These are phyloP conservation scores for Euphorbia corollata DNA, from an alignment of 441 rosid species.

Conservation along the genomic window DNA sequence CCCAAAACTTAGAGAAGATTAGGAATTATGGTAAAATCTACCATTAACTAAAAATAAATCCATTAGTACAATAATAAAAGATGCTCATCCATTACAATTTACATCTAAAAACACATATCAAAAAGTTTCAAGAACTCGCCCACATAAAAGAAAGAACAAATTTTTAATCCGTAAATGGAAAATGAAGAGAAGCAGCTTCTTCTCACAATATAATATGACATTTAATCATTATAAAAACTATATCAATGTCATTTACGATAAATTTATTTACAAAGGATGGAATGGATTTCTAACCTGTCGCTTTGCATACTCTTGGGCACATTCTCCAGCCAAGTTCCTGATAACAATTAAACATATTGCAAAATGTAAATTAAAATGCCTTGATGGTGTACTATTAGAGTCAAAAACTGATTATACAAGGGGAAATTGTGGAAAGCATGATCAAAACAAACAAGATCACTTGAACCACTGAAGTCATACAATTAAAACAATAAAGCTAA, in stretches of 20 bases:
- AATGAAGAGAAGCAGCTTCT: not conserved
- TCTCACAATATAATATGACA: not conserved
- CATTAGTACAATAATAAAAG: not conserved
- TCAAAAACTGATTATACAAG: not conserved
- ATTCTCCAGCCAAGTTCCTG: slow-evolving; percentile 92
- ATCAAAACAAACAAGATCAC: not conserved
- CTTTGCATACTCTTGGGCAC: slow-evolving; percentile 62
- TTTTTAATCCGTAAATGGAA: not conserved
- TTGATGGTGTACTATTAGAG: not conserved
- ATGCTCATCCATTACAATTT: not conserved
- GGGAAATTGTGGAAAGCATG: not conserved
- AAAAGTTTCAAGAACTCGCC: not conserved
- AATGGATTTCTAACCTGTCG: slow-evolving; percentile 49
- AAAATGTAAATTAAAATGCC: not conserved
- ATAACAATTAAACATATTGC: slow-evolving; percentile 7
- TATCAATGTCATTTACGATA: not conserved
- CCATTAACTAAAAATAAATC: not conserved
- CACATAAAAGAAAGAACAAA: too few relatives aligned
- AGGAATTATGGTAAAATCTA: not conserved
- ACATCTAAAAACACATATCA: not conserved
- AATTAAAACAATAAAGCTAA: not conserved
- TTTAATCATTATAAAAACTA: not conserved
- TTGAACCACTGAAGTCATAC: not conserved
- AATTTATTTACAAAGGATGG: not conserved
- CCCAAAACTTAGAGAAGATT: not conserved